These are phyloP conservation scores for Ilyonectria destructans DNA, from an alignment of 2,329 filamentous ascomycete genomes.

Conservation along the genomic window DNA sequence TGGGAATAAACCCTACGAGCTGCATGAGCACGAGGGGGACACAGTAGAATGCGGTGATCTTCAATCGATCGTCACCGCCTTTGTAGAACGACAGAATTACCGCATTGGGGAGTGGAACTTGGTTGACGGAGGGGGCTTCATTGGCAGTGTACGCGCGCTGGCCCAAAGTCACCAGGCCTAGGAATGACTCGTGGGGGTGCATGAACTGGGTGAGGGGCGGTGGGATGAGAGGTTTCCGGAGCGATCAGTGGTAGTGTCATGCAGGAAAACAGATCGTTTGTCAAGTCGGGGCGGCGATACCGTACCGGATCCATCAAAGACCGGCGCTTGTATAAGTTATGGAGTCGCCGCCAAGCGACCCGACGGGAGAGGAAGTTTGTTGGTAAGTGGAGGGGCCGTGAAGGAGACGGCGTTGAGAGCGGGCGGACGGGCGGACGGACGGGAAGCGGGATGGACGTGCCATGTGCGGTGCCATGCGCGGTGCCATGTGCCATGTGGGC, in stretches of 20 bases:
- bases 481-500: slow-evolving; percentile 22
- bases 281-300: background rate
- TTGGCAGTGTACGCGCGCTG: slow-evolving; percentile 24
- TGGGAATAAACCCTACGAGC: background rate
- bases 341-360: background rate
- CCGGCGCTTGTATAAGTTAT: background rate
- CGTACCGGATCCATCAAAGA: background rate
- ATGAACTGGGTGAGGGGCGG: slow-evolving; percentile 22
- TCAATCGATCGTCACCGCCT: slow-evolving; percentile 23
- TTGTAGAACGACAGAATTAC: slow-evolving; percentile 17
- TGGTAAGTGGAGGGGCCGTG: background rate
- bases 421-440: slow-evolving; percentile 31
- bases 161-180: slow-evolving; percentile 16
- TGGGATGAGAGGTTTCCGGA: background rate
- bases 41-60: background rate
- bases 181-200: slow-evolving; percentile 31
- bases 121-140: slow-evolving; percentile 8
- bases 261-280: slow-evolving; percentile 8
- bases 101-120: slow-evolving; percentile 12
- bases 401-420: slow-evolving; percentile 27
- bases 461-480: slow-evolving; percentile 22
- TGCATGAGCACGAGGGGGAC: slow-evolving; percentile 5
- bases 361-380: background rate
- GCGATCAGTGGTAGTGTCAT: slow-evolving; percentile 18
- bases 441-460: slow-evolving; percentile 29